Percentiles rank a stretch among this genome's conserved stretches.
Evolutionary conservation across 1,139 yeast species (phyloP).

Genomic region (Yamadazyma buinensis): DNA sequence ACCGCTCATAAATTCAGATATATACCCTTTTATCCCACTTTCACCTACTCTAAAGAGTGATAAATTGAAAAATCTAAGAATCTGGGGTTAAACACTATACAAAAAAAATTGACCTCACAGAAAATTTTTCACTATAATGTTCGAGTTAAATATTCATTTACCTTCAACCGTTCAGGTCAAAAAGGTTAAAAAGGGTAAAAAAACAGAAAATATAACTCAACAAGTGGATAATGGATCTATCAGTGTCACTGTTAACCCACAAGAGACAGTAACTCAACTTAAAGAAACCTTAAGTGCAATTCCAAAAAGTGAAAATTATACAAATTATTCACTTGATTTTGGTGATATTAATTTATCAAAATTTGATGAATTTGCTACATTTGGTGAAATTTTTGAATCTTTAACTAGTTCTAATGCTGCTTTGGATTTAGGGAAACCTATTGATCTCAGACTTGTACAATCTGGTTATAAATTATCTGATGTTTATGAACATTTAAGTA

Average conservation of each 20-base stretch:
- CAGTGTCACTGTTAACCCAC: constrained; percentile 20
- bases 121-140: constrained; percentile 3
- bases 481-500: constrained; percentile 37
- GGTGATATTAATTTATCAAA: constrained; percentile 33
- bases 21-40: too few species aligned
- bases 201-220: neutral
- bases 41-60: too few species aligned
- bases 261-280: constrained; percentile 57
- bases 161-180: constrained; percentile 1
- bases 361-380: constrained; percentile 32
- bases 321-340: constrained; percentile 52
- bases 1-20: too few species aligned
- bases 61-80: too few species aligned
- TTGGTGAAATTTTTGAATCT: constrained; percentile 25
- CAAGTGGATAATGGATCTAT: neutral
- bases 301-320: constrained; percentile 55
- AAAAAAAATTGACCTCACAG: constrained; percentile 3
- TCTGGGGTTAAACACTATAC: neutral
- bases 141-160: neutral
- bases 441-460: constrained; percentile 21
- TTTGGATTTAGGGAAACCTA: constrained; percentile 13
- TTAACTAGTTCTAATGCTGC: constrained; percentile 11
- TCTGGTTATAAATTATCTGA: constrained; percentile 37
- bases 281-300: constrained; percentile 53
- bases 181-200: constrained; percentile 2